A percentile compares a stretch with the other conserved stretches of the same genome.
Conservation (phyloP, 202 grass and related monocot species). For the Carex sylvatica region DNA sequence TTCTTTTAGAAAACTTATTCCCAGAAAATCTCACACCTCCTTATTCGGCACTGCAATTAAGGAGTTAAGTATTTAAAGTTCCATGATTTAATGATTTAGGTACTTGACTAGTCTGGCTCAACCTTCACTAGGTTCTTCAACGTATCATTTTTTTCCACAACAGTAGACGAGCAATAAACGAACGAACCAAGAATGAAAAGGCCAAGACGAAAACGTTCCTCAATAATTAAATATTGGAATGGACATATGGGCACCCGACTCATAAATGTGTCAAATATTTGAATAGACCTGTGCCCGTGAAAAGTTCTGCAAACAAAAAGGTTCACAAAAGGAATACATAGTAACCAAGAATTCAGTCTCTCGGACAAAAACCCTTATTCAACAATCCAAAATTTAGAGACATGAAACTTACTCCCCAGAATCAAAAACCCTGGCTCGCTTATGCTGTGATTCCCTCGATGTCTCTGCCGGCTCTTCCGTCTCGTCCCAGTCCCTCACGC, state of each 20-base stretch:
- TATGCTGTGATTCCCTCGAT: slow-evolving; percentile 65
- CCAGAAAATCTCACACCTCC: background rate
- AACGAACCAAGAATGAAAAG: background rate
- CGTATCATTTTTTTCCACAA: background rate
- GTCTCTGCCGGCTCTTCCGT: slow-evolving; percentile 24
- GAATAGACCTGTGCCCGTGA: background rate
- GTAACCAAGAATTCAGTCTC: slow-evolving; percentile 1
- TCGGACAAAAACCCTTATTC: background rate
- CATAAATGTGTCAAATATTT: background rate
- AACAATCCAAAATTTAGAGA: slow-evolving; percentile 16
- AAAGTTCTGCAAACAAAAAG: background rate
- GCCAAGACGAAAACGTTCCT: background rate
- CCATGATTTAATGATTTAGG: background rate
- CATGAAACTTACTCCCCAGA: slow-evolving; percentile 61
- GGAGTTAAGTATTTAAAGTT: background rate
- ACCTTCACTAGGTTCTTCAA: background rate
- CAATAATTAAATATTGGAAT: slow-evolving; percentile 14
- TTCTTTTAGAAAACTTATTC: background rate
- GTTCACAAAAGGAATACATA: slow-evolving; percentile 5
- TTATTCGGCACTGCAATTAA: background rate
- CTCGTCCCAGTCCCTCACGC: slow-evolving; percentile 24
- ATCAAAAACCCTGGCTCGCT: slow-evolving; percentile 67
- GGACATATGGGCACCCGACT: background rate
- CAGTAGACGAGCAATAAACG: background rate
- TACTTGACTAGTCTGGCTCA: background rate